Evolutionary conservation across 257 asterid genomes (phyloP), one percentile per base, ranked within the genome.

Genomic region (Plantago ovata): DNA sequence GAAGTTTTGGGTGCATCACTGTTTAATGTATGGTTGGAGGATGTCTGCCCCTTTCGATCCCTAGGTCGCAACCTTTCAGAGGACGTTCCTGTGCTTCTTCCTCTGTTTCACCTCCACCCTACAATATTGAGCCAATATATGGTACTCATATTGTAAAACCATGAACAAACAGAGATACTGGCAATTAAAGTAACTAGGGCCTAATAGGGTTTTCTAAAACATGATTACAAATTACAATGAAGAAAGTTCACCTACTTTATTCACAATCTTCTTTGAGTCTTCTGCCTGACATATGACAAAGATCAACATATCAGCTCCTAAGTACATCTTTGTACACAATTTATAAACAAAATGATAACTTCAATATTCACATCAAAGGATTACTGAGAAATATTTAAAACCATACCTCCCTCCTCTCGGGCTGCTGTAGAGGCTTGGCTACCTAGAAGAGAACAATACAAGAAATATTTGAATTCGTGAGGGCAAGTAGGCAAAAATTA

Each of bases 51-150:
- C 61, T 73, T 81, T 64, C 45, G 80, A 65, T 68, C 64, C 65
- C 67, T 69, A 36, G 22, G 84, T 38, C 89, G 76, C 70, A 69
- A 66, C 75, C 89, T 84, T 84, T 89, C 18, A 77, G 80, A 53
- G 95, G 92, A 48, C 76, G 80, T 46, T 47, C 76, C 62, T 69
- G 75, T 32, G 77, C 64, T 81, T 79, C 80, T 60, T 71, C 81
- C 65, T 75, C 82, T 62, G 68, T 58, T 64, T 48, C 48, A 56
- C 64, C 66, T 56, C 53, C 71, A 60, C 51, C 69, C 78, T 69
- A 43, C 59, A 60, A 46, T 51, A 67, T 69, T 66, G 56, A 49
- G 53, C 63, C 59, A 59, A 2, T 45, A 53, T 43, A 54, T 16
- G 36, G 7, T 39, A 16, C 20, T 16, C 38, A 10, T 7, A 50